Conservation (phyloP, 202 grass and related monocot genomes). For the Carex arenaria region DNA sequence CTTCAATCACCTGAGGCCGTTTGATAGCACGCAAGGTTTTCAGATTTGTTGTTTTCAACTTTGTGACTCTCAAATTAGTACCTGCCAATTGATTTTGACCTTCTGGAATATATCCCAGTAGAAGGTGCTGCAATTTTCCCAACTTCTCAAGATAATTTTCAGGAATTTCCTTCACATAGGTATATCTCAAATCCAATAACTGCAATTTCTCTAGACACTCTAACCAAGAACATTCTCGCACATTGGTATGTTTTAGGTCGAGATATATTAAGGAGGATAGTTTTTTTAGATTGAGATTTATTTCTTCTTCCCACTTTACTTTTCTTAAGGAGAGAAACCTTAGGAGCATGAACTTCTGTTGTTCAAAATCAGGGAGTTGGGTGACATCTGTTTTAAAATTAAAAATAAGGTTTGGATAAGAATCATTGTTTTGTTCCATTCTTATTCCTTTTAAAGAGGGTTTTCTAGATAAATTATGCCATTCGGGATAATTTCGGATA, state of each 20-base stretch:
- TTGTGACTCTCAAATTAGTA: neutral
- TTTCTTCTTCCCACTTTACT: neutral
- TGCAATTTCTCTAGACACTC: neutral
- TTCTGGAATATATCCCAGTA: neutral
- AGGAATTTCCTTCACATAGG: neutral
- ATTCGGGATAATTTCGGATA: no score
- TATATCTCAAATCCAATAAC: neutral
- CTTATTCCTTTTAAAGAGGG: no score
- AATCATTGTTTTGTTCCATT: no score
- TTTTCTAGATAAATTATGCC: no score
- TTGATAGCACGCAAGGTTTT: neutral
- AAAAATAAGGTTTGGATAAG: no score
- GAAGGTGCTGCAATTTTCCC: neutral
- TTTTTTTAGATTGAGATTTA: neutral
- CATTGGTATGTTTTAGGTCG: neutral
- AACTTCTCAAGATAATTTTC: neutral
- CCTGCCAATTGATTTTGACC: neutral
- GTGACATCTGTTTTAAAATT: no score
- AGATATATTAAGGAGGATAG: neutral
- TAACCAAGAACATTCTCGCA: neutral
- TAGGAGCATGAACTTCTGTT: neutral
- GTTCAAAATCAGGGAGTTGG: no score
- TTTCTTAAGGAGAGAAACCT: neutral
- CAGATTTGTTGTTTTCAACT: neutral
- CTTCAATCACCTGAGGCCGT: rapidly evolving